These are phyloP conservation scores for Trametes elegans DNA, from an alignment of 768 basidiomycete species.

Conservation along the genomic window DNA sequence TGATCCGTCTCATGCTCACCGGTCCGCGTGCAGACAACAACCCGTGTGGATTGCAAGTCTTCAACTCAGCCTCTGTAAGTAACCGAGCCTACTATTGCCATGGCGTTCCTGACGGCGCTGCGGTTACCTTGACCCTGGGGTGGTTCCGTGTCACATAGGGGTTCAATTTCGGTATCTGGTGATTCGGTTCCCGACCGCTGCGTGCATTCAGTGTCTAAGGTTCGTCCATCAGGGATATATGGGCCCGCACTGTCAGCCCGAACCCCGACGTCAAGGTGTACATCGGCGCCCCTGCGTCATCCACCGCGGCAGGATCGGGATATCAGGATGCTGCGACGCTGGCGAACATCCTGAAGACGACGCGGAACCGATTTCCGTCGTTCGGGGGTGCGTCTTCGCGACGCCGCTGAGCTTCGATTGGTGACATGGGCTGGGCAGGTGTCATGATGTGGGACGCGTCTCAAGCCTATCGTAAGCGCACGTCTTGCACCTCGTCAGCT, in stretches of 20 bases:
- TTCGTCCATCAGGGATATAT: constrained; percentile 39
- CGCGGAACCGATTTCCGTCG: constrained; percentile 39
- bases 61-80: constrained; percentile 52
- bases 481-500: not conserved
- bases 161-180: constrained; percentile 41
- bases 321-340: constrained; percentile 35
- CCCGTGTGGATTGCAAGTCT: constrained; percentile 44
- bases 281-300: constrained; percentile 42
- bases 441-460: constrained; percentile 47
- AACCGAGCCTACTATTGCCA: not conserved
- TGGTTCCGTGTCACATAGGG: constrained; percentile 35
- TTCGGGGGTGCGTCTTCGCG: constrained; percentile 34
- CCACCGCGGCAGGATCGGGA: constrained; percentile 41
- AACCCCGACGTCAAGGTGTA: constrained; percentile 46
- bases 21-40: constrained; percentile 40
- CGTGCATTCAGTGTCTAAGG: not conserved
- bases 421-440: constrained; percentile 10
- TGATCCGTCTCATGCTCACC: constrained; percentile 1
- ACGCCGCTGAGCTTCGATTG: not conserved
- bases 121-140: not conserved
- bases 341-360: constrained; percentile 32
- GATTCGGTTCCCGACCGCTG: constrained; percentile 8
- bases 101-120: too few species aligned
- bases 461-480: constrained; percentile 39
- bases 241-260: constrained; percentile 40